Percentiles rank a stretch among this genome's conserved stretches.
Conservation (phyloP, 768 basidiomycete species). For the Dioszegia aurantiaca region DNA sequence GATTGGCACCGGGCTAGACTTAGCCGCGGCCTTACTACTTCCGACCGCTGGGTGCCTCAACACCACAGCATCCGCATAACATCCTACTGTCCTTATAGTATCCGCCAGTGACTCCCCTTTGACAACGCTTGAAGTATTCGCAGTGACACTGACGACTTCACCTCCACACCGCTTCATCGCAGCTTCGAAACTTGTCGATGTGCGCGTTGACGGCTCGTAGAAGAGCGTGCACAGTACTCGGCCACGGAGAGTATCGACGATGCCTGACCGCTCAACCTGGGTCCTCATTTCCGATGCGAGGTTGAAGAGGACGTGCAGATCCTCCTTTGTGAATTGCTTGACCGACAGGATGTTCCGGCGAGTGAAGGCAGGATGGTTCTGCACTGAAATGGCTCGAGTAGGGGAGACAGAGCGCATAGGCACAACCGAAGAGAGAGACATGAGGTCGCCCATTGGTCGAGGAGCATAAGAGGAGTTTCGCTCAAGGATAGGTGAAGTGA, state of each 20-base stretch:
- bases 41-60: constrained; percentile 92
- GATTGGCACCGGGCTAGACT: constrained; percentile 90
- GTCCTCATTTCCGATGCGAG: constrained; percentile 95
- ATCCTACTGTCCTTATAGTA: constrained; percentile 88
- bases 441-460: constrained; percentile 33
- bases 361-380: constrained; percentile 75
- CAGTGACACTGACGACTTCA: constrained; percentile 79
- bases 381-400: constrained; percentile 55
- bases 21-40: constrained; percentile 91
- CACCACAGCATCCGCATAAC: constrained; percentile 92
- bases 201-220: constrained; percentile 95
- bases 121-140: constrained; percentile 77
- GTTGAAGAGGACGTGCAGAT: constrained; percentile 89
- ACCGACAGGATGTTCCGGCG: constrained; percentile 90
- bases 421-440: constrained; percentile 41
- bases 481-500: background rate
- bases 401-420: constrained; percentile 50
- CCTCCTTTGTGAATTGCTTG: constrained; percentile 83
- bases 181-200: constrained; percentile 91
- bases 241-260: constrained; percentile 82
- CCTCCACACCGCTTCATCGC: constrained; percentile 99
- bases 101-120: constrained; percentile 94
- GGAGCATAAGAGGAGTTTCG: constrained; percentile 32
- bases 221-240: constrained; percentile 87
- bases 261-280: constrained; percentile 87